Base-by-base conservation (phyloP, 2,329 filamentous ascomycete species). In the Paecilomyces sp. region DNA sequence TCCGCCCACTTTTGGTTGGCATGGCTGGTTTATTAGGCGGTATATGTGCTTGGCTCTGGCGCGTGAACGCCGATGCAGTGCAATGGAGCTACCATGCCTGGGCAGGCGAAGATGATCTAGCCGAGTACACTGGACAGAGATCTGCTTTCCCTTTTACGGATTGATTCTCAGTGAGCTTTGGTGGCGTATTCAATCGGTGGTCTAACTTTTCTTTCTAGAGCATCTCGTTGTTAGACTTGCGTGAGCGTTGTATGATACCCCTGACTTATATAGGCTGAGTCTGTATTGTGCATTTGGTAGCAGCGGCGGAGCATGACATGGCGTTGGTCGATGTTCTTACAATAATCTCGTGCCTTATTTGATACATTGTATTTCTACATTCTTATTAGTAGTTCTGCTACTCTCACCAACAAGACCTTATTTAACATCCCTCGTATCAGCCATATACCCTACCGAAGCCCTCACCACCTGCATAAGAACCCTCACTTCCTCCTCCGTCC, bases 401-500 rank as follows among this genome's bases (percentile, higher is more conserved):
- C 9, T 9, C 30, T 31, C 9, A 31, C 3, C 6, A 31, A 31
- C 30, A 31, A 31, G 22, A 22, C 22, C 22, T 22, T 22, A 22
- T 22, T 22, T 2, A 22, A 22, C 22, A 22, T 22, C 22, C 22
- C 22, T 22, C 22, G 63, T 62, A 1, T 66, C 67, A 9, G 70
- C 68, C 64, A 71, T 65, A 58, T 70, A 74, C 62, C 68, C 66
- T 4, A 74, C 65, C 55, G 70, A 60, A 4, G 72, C 73, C 31
- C 61, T 63, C n/a, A 74, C 15, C 55, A 75, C 68, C 41, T 68
- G 58, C 64, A 71, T 67, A 1, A 74, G 65, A 11, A 66, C 63
- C 24, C 66, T 56, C n/a, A 74, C 61, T 56, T 74, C 73, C 6
- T 66, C 66, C 33, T 73, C 67, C 15, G 64, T 67, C 13, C 72